Evolutionary conservation across 129 eudicot species (phyloP).

Genomic region (Artemisia argyi): DNA sequence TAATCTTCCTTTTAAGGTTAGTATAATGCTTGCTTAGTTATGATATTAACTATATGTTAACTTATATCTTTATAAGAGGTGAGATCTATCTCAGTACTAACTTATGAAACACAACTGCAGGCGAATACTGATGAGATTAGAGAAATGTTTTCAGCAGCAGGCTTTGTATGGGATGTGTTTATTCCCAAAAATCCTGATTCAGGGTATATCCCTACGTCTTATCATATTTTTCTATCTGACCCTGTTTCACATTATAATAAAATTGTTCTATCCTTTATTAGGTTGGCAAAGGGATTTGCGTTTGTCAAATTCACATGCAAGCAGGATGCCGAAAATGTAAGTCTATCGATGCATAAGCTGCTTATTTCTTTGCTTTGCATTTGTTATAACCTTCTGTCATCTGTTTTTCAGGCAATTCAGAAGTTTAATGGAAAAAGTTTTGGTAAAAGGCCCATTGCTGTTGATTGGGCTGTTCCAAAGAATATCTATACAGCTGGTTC

Average conservation of each 20-base stretch:
- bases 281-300: constrained; percentile 87
- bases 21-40: constrained; percentile 1
- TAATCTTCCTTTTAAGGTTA: constrained; percentile 91
- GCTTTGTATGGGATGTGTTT: constrained; percentile 92
- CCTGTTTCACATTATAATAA: constrained; percentile 8
- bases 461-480: constrained; percentile 97
- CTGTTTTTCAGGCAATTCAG: constrained; percentile 65
- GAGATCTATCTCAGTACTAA: neutral
- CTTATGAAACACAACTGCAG: constrained; percentile 39
- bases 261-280: constrained; percentile 24
- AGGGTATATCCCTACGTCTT: constrained; percentile 41
- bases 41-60: neutral
- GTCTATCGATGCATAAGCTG: constrained; percentile 26
- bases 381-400: neutral
- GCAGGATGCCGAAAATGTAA: constrained; percentile 91
- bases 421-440: constrained; percentile 76
- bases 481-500: constrained; percentile 64
- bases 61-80: neutral
- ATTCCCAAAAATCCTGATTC: constrained; percentile 81
- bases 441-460: constrained; percentile 83
- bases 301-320: constrained; percentile 90
- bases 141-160: constrained; percentile 68
- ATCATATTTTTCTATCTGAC: neutral
- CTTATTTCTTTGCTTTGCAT: neutral
- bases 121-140: constrained; percentile 57